phyloP scores from a whole-genome alignment of 2,329 filamentous ascomycete species.

The Pseudocercospora ulei region DNA sequence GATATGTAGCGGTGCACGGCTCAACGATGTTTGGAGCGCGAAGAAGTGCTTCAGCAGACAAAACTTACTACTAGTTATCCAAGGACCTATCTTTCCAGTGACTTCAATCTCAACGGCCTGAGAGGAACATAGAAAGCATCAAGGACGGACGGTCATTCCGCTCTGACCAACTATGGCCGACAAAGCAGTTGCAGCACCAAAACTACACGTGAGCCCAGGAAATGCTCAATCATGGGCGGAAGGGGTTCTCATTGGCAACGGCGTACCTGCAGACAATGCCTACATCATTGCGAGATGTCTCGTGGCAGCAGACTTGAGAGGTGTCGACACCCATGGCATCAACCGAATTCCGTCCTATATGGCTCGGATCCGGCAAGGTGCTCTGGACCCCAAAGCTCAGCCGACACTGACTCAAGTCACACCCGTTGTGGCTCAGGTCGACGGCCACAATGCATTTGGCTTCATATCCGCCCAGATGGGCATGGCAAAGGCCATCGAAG shows the following conservation, averaged over 20 bases:
- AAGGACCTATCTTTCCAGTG: no score
- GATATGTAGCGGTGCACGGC: no score
- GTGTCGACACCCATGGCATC: slow-evolving; percentile 69
- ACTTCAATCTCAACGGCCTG: no score
- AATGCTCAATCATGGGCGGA: slow-evolving; percentile 42
- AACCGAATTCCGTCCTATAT: slow-evolving; percentile 72
- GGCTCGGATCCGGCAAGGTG: slow-evolving; percentile 58
- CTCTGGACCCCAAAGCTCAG: slow-evolving; percentile 52
- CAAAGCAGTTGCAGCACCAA: slow-evolving; percentile 11
- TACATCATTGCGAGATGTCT: slow-evolving; percentile 57
- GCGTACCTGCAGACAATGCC: slow-evolving; percentile 52
- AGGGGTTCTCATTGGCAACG: slow-evolving; percentile 51
- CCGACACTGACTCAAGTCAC: slow-evolving; percentile 55
- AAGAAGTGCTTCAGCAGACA: no score
- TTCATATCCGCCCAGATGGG: slow-evolving; percentile 59
- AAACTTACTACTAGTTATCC: no score
- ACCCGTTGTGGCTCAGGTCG: slow-evolving; percentile 59
- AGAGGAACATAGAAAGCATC: no score
- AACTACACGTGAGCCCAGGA: slow-evolving; percentile 24
- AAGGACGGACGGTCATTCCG: no score
- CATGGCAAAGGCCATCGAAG: slow-evolving; percentile 58
- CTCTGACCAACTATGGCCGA: slow-evolving; percentile 17
- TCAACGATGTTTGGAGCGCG: no score
- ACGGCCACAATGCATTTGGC: slow-evolving; percentile 63
- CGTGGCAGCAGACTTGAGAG: slow-evolving; percentile 64